phyloP scores from a whole-genome alignment of 768 basidiomycete genomes.

The Leccinum subtestaceum region DNA sequence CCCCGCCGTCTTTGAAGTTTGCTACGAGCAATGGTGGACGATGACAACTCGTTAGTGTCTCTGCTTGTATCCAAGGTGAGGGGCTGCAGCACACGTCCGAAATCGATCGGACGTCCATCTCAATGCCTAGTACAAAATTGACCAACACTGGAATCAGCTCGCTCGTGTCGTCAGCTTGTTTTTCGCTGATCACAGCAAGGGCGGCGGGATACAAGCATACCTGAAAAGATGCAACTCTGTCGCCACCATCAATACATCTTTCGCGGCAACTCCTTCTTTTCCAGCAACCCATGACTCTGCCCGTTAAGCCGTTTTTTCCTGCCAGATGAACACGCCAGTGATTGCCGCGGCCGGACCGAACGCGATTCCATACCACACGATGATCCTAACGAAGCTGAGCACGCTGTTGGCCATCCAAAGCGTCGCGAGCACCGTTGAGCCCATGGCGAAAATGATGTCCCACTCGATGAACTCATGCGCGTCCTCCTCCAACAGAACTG shows the following conservation, averaged over 20 bases:
- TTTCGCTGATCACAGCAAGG: not conserved
- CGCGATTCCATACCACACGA: slow-evolving; percentile 43
- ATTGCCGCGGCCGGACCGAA: slow-evolving; percentile 54
- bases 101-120: too few relatives aligned
- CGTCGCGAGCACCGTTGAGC: slow-evolving; percentile 41
- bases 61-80: too few relatives aligned
- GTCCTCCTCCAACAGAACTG: slow-evolving; percentile 4
- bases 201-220: not conserved
- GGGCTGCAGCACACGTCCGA: too few relatives aligned
- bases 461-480: slow-evolving; percentile 47
- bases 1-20: too few relatives aligned
- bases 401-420: slow-evolving; percentile 46
- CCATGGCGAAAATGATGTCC: slow-evolving; percentile 42
- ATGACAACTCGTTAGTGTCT: too few relatives aligned
- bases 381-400: slow-evolving; percentile 34
- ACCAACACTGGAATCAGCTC: too few relatives aligned
- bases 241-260: not conserved
- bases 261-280: not conserved
- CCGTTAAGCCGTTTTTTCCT: slow-evolving; percentile 35
- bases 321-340: slow-evolving; percentile 46
- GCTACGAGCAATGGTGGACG: too few relatives aligned
- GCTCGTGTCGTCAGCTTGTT: not conserved
- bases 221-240: not conserved
- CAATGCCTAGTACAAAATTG: too few relatives aligned
- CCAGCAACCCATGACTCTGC: not conserved